A percentile compares a stretch with the other conserved stretches of the same genome.
Evolutionary conservation across 495 filamentous ascomycete genomes (phyloP).

Genomic region (Lepidopterella palustris): DNA sequence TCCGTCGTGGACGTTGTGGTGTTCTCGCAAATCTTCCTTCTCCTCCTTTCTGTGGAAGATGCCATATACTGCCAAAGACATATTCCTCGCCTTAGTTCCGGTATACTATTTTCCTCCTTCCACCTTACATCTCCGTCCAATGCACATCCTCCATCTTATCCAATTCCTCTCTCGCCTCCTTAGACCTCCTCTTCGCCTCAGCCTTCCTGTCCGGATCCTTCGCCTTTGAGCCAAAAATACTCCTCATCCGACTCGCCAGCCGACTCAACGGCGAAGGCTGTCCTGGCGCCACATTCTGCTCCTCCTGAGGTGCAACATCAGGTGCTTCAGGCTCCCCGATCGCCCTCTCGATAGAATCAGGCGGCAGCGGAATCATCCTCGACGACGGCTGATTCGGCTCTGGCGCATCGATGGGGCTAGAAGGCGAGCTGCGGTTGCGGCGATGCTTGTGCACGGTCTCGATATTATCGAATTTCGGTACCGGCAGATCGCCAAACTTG

Average conservation of each 20-base stretch:
- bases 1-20: no score
- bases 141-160: conserved; percentile 9
- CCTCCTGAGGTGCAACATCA: not conserved
- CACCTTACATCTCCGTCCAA: conserved; percentile 19
- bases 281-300: not conserved
- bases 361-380: not conserved
- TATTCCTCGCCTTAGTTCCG: no score
- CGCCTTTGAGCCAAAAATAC: conserved; percentile 9
- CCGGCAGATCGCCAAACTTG: not conserved
- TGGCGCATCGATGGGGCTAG: not conserved
- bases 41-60: no score
- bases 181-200: not conserved
- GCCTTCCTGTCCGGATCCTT: conserved; percentile 16
- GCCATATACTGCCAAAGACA: no score
- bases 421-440: not conserved
- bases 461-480: not conserved
- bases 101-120: no score
- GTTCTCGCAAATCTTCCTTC: no score
- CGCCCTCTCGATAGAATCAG: not conserved
- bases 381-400: not conserved
- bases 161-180: conserved; percentile 1
- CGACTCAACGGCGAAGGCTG: not conserved
- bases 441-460: not conserved
- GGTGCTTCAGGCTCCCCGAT: no score
- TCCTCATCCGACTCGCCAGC: not conserved